A percentile compares a stretch with the other conserved stretches of the same genome.
phyloP scores from a whole-genome alignment of 2,329 filamentous ascomycete genomes.

The Scorias spongiosa region DNA sequence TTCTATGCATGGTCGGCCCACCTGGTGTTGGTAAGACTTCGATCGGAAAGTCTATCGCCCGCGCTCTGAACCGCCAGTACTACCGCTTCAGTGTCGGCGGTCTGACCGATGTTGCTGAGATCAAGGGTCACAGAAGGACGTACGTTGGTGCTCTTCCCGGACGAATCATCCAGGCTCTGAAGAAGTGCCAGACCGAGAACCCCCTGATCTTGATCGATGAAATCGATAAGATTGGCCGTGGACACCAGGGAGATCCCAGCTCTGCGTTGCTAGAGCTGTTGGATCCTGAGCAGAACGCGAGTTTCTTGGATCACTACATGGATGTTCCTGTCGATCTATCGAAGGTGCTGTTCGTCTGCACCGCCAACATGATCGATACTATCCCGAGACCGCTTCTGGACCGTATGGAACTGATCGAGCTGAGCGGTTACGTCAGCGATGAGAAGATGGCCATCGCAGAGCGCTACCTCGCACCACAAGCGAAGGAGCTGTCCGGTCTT shows the following conservation, averaged over 20 bases:
- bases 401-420: slow-evolving; percentile 92
- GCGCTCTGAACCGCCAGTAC: slow-evolving; percentile 88
- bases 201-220: slow-evolving; percentile 93
- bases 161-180: slow-evolving; percentile 92
- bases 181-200: slow-evolving; percentile 98
- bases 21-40: slow-evolving; percentile 97
- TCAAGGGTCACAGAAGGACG: slow-evolving; percentile 91
- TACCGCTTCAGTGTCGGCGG: slow-evolving; percentile 97
- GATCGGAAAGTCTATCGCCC: slow-evolving; percentile 94
- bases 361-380: slow-evolving; percentile 96
- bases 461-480: slow-evolving; percentile 76
- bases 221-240: slow-evolving; percentile 92
- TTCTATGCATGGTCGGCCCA: slow-evolving; percentile 91
- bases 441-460: slow-evolving; percentile 99
- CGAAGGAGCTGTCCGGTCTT: slow-evolving; percentile 84
- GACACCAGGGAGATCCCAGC: slow-evolving; percentile 90
- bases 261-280: slow-evolving; percentile 86
- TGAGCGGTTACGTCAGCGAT: slow-evolving; percentile 92
- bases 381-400: slow-evolving; percentile 88
- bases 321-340: slow-evolving; percentile 94
- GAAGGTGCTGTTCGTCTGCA: slow-evolving; percentile 96
- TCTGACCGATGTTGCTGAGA: slow-evolving; percentile 92
- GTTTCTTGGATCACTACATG: slow-evolving; percentile 97
- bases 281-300: slow-evolving; percentile 93
- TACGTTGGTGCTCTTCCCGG: slow-evolving; percentile 93